Conservation (phyloP, 257 asterid genomes). For the Fraxinus excelsior region DNA sequence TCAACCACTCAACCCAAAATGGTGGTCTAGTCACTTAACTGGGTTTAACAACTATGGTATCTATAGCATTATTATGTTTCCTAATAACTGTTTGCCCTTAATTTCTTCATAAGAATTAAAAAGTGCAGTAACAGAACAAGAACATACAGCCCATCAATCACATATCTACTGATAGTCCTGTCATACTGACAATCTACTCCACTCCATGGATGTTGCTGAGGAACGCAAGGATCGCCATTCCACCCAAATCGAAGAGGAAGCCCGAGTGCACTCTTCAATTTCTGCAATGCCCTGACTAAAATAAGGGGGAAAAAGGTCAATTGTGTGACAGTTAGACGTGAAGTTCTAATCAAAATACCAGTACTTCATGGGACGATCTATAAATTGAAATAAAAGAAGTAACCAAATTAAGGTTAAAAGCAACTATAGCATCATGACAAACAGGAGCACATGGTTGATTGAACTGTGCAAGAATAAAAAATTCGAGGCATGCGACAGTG, state of each 20-base stretch:
- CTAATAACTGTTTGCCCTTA: background rate
- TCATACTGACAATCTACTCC: conserved; percentile 90
- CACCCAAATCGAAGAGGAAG: conserved; percentile 98
- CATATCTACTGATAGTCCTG: conserved; percentile 64
- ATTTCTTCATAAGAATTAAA: conserved; percentile 1
- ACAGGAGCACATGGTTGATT: background rate
- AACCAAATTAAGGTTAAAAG: conserved; percentile 7
- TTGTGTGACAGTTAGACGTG: background rate
- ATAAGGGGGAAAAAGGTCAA: conserved; percentile 5
- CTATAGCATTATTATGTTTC: conserved; percentile 5
- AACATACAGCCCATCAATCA: conserved; percentile 94
- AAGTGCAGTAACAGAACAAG: conserved; percentile 29
- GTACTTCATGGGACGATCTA: background rate
- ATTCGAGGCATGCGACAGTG: conserved; percentile 3
- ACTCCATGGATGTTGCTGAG: conserved; percentile 97
- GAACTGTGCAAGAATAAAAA: background rate
- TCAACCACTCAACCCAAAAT: background rate
- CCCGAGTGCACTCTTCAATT: conserved; percentile 71
- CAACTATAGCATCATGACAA: conserved; percentile 5
- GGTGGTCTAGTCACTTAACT: conserved; percentile 10
- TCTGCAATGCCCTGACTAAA: conserved; percentile 78
- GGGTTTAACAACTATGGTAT: background rate
- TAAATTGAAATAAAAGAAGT: conserved; percentile 10
- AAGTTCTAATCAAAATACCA: conserved; percentile 9
- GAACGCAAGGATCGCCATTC: conserved; percentile 99